phyloP scores from a whole-genome alignment of 2,329 filamentous ascomycete species.

The Aspergillus sp. region DNA sequence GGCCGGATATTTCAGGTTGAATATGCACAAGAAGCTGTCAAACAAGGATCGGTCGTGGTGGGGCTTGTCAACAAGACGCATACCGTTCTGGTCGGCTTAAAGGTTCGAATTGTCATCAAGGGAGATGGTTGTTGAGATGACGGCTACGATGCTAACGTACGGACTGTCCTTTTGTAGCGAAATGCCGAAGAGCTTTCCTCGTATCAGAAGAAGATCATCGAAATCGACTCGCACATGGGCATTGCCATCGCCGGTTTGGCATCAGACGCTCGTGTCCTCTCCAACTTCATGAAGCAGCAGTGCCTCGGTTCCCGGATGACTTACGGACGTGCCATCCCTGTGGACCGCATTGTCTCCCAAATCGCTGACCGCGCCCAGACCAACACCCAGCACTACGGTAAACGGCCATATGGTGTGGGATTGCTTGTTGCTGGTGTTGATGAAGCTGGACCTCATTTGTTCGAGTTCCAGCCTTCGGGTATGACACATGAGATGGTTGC shows the following conservation, averaged over 20 bases:
- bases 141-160: not conserved
- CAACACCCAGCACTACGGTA: constrained; percentile 97
- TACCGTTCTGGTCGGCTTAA: constrained; percentile 89
- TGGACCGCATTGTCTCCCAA: constrained; percentile 82
- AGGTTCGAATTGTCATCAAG: constrained; percentile 55
- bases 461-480: constrained; percentile 95
- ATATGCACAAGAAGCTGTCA: constrained; percentile 97
- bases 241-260: constrained; percentile 95
- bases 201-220: constrained; percentile 99
- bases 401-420: constrained; percentile 92
- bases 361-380: constrained; percentile 96
- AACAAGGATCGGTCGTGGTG: constrained; percentile 97
- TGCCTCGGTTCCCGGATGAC: constrained; percentile 92
- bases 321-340: constrained; percentile 87
- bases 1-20: constrained; percentile 99
- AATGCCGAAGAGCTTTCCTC: constrained; percentile 99
- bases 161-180: constrained; percentile 53
- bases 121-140: not conserved
- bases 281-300: constrained; percentile 99
- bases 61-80: constrained; percentile 98
- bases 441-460: constrained; percentile 88
- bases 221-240: constrained; percentile 90
- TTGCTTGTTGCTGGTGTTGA: constrained; percentile 90
- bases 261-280: constrained; percentile 95
- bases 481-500: constrained; percentile 97